Conservation (phyloP, 257 asterid species). For the Cinchona pubescens region DNA sequence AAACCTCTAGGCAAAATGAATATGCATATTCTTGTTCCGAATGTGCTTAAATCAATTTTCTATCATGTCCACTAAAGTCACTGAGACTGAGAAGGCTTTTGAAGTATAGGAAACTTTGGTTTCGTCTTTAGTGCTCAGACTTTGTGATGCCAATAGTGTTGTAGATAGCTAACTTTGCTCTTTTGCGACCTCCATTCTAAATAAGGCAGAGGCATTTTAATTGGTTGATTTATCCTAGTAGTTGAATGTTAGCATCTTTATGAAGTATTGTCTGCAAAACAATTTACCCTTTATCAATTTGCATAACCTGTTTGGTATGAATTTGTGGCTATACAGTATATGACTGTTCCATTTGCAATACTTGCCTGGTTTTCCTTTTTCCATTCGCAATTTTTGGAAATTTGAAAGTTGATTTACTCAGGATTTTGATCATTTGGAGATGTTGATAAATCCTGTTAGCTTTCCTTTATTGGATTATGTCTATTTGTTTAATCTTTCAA, state of each 20-base stretch:
- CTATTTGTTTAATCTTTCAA: conserved; percentile 1
- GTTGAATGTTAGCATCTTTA: not conserved
- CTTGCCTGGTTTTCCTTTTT: not conserved
- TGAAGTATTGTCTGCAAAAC: not conserved
- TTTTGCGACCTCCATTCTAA: not conserved
- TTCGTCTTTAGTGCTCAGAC: not conserved
- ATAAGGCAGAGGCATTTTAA: not conserved
- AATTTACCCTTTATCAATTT: not conserved
- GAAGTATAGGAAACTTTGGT: not conserved
- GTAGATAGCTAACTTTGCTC: not conserved
- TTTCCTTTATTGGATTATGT: not conserved
- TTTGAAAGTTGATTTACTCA: not conserved
- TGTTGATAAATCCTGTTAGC: not conserved
- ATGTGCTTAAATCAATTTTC: not conserved
- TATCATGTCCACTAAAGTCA: not conserved
- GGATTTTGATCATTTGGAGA: not conserved
- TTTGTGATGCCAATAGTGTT: not conserved
- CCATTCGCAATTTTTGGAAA: not conserved
- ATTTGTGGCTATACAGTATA: not conserved
- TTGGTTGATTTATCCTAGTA: not conserved
- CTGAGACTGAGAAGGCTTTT: not conserved
- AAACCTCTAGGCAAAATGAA: not conserved
- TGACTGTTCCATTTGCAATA: not conserved
- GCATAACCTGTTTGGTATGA: not conserved
- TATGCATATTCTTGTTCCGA: not conserved